Base-by-base conservation (phyloP, 2,329 filamentous ascomycete species). In the Ceratocystis eucalypticola region DNA sequence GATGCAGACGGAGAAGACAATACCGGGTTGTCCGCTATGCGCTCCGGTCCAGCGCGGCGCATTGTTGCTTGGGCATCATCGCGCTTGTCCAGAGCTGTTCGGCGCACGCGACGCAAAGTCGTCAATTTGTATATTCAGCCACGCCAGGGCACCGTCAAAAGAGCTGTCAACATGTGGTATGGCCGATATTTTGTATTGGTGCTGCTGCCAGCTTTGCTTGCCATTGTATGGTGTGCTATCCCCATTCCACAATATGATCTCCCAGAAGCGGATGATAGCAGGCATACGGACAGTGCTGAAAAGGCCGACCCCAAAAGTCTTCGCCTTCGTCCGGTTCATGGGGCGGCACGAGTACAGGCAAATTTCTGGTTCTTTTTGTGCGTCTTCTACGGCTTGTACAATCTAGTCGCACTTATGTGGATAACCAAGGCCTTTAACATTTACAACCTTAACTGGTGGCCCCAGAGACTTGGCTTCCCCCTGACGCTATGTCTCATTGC, bases 341-440 rank as follows among this genome's bases (percentile, higher is more conserved):
- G 85, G 67, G 78, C 80, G 70, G 83, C 84, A 5, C 77, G 81
- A 53, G 85, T 88, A 3, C 80, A 82, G 69, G 81, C 88, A 70
- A 86, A 86, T 75, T 88, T 88, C 71, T 88, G 85, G 85, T 87
- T 87, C 77, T 88, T 88, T 71, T 77, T 88, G 46, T 81, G 87
- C 62, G 81, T 87, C 66, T 88, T 87, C 75, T 88, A 88, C 73
- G 84, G 84, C 66, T 82, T 87, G 70, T 88, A 88, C 74, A 87
- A 85, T 72, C 71, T 87, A 28, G 86, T 84, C 3, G 85, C 85
- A 1, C 75, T 88, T 70, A 81, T 86, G 68, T 88, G 85, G 84
- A 87, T 88, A 72, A 88, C 85, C 61, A 88, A 87, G 71, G 80
- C 88, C 4, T 88, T 88, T 73, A 88, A 88, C 71, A 78, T 88